Conservation (phyloP, 495 filamentous ascomycete genomes). For the Aspergillus avenaceus region DNA sequence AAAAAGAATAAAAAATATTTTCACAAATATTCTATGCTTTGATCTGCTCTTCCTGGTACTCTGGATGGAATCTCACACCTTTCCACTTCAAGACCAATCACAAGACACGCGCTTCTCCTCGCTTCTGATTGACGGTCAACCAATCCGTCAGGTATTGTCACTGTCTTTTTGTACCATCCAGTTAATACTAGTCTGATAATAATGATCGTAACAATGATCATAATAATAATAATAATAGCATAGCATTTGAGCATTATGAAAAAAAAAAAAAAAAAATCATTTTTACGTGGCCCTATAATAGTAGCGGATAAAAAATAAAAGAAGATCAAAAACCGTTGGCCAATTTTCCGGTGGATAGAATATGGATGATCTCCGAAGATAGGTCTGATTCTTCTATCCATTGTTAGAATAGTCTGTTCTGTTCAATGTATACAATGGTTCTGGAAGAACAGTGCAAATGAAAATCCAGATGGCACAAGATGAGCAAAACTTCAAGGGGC, state of each 20-base stretch:
- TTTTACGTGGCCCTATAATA: neutral
- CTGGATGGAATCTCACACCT: slow-evolving; percentile 9
- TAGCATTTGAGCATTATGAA: too few species aligned
- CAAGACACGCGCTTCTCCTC: slow-evolving; percentile 17
- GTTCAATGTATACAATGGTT: too few species aligned
- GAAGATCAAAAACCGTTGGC: neutral
- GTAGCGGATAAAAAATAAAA: too few species aligned
- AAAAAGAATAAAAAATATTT: too few species aligned
- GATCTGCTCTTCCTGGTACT: slow-evolving; percentile 1
- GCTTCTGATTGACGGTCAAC: slow-evolving; percentile 7
- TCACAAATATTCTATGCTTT: neutral
- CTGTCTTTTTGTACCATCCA: neutral
- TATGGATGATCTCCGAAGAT: neutral
- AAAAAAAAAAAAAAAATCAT: too few species aligned
- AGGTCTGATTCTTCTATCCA: neutral
- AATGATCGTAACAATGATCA: too few species aligned
- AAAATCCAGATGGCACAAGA: neutral
- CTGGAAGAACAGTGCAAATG: neutral
- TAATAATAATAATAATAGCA: too few species aligned
- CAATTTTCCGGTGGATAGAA: neutral
- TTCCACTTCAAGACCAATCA: slow-evolving; percentile 18
- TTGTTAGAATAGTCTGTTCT: neutral
- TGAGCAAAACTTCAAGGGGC: too few species aligned
- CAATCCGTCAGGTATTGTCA: slow-evolving; percentile 11
- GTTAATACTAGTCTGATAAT: neutral